Percentiles rank a stretch among this genome's conserved stretches.
These are phyloP conservation scores for Juncus effusus DNA, from an alignment of 176 grass and related monocot genomes.

Conservation along the genomic window DNA sequence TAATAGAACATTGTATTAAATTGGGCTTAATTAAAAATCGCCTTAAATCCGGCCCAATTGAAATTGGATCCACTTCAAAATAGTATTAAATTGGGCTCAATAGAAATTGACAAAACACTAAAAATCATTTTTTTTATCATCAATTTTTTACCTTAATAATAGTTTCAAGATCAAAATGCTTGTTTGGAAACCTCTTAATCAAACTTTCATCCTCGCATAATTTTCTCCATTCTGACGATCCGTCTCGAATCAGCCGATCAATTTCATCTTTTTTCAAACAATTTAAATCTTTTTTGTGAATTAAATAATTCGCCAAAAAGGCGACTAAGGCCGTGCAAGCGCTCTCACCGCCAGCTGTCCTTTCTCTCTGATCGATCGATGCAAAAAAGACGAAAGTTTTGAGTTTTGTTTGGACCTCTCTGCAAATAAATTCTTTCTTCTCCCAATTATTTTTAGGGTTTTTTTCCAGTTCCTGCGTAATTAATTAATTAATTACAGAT, in stretches of 20 bases:
- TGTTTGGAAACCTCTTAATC: constrained; percentile 68
- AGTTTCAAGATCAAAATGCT: constrained; percentile 94
- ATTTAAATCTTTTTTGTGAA: constrained; percentile 37
- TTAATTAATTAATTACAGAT: neutral
- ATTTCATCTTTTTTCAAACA: constrained; percentile 53
- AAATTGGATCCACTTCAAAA: no score
- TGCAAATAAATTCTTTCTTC: constrained; percentile 59
- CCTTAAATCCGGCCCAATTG: no score
- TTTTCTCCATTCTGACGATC: constrained; percentile 79
- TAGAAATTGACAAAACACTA: no score
- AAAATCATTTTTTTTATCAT: no score
- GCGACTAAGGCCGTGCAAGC: constrained; percentile 91
- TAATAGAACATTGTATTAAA: no score
- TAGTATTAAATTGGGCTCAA: no score
- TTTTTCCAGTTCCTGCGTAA: constrained; percentile 33
- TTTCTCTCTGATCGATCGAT: constrained; percentile 93
- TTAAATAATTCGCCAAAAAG: constrained; percentile 63
- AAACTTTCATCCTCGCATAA: constrained; percentile 51
- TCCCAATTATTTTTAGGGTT: constrained; percentile 50
- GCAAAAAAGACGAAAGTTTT: constrained; percentile 75
- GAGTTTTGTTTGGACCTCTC: constrained; percentile 72
- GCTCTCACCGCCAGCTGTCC: constrained; percentile 86
- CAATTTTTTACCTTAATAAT: constrained; percentile 29
- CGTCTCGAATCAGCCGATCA: constrained; percentile 72
- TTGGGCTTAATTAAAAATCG: no score